These are phyloP conservation scores for Smittium mucronatum DNA, from an alignment of 371 early-diverging fungal genomes.

Conservation along the genomic window DNA sequence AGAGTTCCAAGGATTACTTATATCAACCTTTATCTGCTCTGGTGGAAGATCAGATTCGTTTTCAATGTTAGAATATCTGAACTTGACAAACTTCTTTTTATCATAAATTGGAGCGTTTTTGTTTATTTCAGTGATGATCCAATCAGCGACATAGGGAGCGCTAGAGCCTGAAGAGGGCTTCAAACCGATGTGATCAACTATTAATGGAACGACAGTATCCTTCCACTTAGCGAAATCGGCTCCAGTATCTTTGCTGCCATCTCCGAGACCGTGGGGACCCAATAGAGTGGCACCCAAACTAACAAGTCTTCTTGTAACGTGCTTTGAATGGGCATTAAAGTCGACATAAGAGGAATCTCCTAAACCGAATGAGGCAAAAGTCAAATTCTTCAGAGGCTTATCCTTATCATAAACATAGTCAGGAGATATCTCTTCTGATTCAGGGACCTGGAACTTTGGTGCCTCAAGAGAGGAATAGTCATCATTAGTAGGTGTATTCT, in stretches of 20 bases:
- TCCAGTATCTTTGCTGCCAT: slow-evolving; percentile 88
- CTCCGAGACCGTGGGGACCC: slow-evolving; percentile 82
- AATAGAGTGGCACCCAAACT: slow-evolving; percentile 64
- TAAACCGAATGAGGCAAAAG: slow-evolving; percentile 80
- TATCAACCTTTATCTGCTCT: neutral
- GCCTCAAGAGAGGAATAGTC: slow-evolving; percentile 64
- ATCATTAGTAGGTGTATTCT: slow-evolving; percentile 38
- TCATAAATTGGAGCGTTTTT: slow-evolving; percentile 16
- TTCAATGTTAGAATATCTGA: slow-evolving; percentile 41
- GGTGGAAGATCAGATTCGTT: neutral
- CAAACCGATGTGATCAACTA: slow-evolving; percentile 46
- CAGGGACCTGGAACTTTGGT: slow-evolving; percentile 44
- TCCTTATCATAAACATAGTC: slow-evolving; percentile 27
- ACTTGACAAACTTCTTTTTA: slow-evolving; percentile 28
- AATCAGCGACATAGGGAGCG: neutral
- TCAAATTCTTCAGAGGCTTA: slow-evolving; percentile 46
- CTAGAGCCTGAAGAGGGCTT: neutral
- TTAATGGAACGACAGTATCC: slow-evolving; percentile 60
- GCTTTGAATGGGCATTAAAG: slow-evolving; percentile 69
- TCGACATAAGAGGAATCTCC: slow-evolving; percentile 96
- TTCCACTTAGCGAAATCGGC: slow-evolving; percentile 93
- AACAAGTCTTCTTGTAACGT: slow-evolving; percentile 46
- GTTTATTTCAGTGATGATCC: slow-evolving; percentile 15
- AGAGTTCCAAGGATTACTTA: slow-evolving; percentile 64
- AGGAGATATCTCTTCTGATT: slow-evolving; percentile 25